A percentile compares a stretch with the other conserved stretches of the same genome.
Evolutionary conservation across 2,329 filamentous ascomycete species (phyloP).

Genomic region (Emergomyces orientalis): DNA sequence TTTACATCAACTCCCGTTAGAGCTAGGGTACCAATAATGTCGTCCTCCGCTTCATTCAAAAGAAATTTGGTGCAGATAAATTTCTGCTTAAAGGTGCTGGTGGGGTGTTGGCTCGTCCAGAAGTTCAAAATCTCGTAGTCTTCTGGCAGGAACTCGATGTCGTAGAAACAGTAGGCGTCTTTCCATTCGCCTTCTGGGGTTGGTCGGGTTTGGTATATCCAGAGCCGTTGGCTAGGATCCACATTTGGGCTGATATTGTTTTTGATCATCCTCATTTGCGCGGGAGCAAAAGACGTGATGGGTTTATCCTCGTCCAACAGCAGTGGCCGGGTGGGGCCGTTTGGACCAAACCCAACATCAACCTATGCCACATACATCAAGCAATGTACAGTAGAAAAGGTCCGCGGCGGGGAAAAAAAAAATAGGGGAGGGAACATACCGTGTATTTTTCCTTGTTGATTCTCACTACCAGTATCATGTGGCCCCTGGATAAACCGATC

Average conservation of each 20-base stretch:
- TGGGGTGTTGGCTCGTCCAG: conserved; percentile 42
- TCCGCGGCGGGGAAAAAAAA: not conserved
- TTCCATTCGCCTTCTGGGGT: conserved; percentile 45
- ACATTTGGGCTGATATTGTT: conserved; percentile 41
- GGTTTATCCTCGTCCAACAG: conserved; percentile 39
- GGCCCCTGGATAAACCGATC: conserved; percentile 28
- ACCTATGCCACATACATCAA: conserved; percentile 28
- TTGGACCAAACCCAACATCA: conserved; percentile 58
- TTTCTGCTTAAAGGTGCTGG: conserved; percentile 46
- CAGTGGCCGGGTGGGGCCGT: conserved; percentile 51
- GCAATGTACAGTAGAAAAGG: no score
- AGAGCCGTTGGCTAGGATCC: conserved; percentile 41
- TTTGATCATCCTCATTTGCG: conserved; percentile 47
- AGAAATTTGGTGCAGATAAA: conserved; percentile 50
- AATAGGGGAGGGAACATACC: conserved; percentile 22
- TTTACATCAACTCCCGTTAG: conserved; percentile 46
- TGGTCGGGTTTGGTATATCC: conserved; percentile 56
- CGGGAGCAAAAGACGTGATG: conserved; percentile 42
- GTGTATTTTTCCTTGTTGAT: conserved; percentile 40
- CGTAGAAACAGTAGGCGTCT: conserved; percentile 55
- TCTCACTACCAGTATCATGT: conserved; percentile 54
- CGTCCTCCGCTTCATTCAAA: conserved; percentile 37
- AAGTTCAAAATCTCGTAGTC: conserved; percentile 56
- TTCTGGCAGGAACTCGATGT: conserved; percentile 52
- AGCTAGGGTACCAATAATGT: conserved; percentile 47